A percentile compares a stretch with the other conserved stretches of the same genome.
These are phyloP conservation scores for Tricholoma bakamatsutake DNA, from an alignment of 768 basidiomycete genomes.

Conservation along the genomic window DNA sequence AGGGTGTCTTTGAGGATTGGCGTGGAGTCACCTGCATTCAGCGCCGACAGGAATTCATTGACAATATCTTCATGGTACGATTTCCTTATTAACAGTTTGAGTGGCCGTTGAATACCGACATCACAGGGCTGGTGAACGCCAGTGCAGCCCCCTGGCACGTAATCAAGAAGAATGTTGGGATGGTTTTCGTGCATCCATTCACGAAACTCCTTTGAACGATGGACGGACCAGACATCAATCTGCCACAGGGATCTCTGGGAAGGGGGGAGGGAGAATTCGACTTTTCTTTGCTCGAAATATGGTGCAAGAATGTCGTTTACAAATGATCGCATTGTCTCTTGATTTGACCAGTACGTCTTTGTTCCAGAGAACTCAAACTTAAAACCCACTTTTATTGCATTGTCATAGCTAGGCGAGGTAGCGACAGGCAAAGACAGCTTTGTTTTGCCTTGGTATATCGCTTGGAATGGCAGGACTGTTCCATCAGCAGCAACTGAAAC, in stretches of 20 bases:
- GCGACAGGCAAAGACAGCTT: background rate
- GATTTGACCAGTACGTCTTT: slow-evolving; percentile 24
- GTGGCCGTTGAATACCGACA: slow-evolving; percentile 30
- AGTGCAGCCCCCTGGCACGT: slow-evolving; percentile 13
- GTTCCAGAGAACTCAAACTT: slow-evolving; percentile 2
- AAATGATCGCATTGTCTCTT: slow-evolving; percentile 6
- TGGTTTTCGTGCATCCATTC: background rate
- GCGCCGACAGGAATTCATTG: slow-evolving; percentile 17
- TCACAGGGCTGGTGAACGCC: slow-evolving; percentile 26
- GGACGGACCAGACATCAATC: background rate
- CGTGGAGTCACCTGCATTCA: slow-evolving; percentile 6
- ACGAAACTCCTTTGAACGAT: background rate
- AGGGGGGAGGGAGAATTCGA: background rate
- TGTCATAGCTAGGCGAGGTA: background rate
- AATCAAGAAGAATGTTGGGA: background rate
- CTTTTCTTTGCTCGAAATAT: background rate
- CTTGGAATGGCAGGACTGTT: slow-evolving; percentile 26
- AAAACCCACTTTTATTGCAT: too few relatives aligned
- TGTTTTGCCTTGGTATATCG: slow-evolving; percentile 23
- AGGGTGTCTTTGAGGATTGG: background rate
- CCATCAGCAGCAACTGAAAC: slow-evolving; percentile 24
- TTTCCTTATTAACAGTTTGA: slow-evolving; percentile 25
- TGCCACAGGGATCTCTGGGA: background rate
- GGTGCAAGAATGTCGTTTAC: background rate
- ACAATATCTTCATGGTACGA: slow-evolving; percentile 31